Evolutionary conservation across 345 rosid species (phyloP).

Genomic region (Citrus maxima): DNA sequence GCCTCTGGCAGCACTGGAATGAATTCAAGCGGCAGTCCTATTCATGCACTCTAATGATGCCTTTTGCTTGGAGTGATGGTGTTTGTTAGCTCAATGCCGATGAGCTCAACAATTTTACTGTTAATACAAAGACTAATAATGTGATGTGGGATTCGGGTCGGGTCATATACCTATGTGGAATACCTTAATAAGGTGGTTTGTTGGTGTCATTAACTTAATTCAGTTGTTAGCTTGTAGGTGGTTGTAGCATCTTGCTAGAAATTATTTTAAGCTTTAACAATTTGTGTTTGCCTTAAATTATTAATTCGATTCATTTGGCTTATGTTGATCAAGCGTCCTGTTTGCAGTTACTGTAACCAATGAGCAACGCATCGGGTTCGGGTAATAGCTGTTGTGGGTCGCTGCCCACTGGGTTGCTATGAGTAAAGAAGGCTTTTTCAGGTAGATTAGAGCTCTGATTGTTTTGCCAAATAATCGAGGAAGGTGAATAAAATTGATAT

Average conservation of each 20-base stretch:
- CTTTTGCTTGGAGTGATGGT: slow-evolving; percentile 9
- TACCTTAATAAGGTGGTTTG: slow-evolving; percentile 23
- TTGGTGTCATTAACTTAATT: slow-evolving; percentile 8
- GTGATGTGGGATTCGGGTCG: slow-evolving; percentile 31
- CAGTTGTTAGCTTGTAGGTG: slow-evolving; percentile 30
- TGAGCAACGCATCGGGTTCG: neutral
- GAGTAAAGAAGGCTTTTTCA: neutral
- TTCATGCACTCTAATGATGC: slow-evolving; percentile 50
- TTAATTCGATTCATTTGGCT: neutral
- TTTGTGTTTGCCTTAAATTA: neutral
- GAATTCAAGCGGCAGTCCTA: slow-evolving; percentile 45
- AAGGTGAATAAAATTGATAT: no score
- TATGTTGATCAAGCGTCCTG: neutral
- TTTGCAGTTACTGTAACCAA: neutral
- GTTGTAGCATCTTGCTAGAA: slow-evolving; percentile 29
- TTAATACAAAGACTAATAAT: slow-evolving; percentile 33
- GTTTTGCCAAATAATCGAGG: neutral
- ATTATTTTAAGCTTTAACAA: slow-evolving; percentile 33
- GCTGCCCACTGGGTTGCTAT: neutral
- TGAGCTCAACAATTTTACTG: slow-evolving; percentile 28
- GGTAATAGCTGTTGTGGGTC: neutral
- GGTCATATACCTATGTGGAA: slow-evolving; percentile 30
- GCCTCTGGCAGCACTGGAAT: slow-evolving; percentile 49
- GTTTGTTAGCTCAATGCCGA: slow-evolving; percentile 18
- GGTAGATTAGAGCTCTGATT: neutral